A percentile compares a stretch with the other conserved stretches of the same genome.
These are phyloP conservation scores for Fonsecaea multimorphosa DNA, from an alignment of 2,329 filamentous ascomycete species.

Conservation along the genomic window DNA sequence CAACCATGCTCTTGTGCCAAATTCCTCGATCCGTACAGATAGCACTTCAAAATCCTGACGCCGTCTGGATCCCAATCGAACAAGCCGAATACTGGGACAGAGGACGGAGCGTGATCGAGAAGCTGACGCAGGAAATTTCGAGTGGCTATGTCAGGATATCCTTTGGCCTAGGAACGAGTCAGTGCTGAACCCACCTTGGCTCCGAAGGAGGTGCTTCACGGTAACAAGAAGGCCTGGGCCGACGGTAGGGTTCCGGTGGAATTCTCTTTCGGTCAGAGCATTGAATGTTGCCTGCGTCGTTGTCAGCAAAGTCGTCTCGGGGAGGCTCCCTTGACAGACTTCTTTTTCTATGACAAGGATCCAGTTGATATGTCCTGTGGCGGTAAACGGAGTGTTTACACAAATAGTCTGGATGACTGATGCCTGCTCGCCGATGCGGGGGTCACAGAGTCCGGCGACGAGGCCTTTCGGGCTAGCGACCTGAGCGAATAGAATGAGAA, in stretches of 20 bases:
- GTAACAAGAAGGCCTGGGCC: conserved; percentile 63
- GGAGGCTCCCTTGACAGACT: conserved; percentile 46
- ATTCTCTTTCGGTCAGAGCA: conserved; percentile 57
- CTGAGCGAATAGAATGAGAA: conserved; percentile 40
- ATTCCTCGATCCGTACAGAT: conserved; percentile 65
- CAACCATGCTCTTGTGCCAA: conserved; percentile 61
- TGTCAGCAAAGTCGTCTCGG: conserved; percentile 19
- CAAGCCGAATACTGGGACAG: conserved; percentile 57
- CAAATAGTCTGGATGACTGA: conserved; percentile 25
- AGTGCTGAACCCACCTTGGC: neutral
- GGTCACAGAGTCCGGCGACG: conserved; percentile 42
- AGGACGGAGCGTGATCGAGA: conserved; percentile 36
- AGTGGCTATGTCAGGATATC: conserved; percentile 67
- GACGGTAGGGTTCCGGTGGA: conserved; percentile 51
- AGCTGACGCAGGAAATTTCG: conserved; percentile 60
- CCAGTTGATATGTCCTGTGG: conserved; percentile 57
- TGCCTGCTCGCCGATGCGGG: conserved; percentile 3
- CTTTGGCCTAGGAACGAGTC: conserved; percentile 59
- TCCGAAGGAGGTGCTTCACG: conserved; percentile 45
- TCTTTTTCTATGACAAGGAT: conserved; percentile 70
- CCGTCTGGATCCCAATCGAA: conserved; percentile 69
- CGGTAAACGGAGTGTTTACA: conserved; percentile 6
- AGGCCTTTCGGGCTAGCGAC: conserved; percentile 54
- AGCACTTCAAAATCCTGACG: conserved; percentile 66
- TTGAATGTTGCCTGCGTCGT: conserved; percentile 63